Conservation (phyloP, 2,329 filamentous ascomycete species). For the Nannizziopsis arthrosporioides region DNA sequence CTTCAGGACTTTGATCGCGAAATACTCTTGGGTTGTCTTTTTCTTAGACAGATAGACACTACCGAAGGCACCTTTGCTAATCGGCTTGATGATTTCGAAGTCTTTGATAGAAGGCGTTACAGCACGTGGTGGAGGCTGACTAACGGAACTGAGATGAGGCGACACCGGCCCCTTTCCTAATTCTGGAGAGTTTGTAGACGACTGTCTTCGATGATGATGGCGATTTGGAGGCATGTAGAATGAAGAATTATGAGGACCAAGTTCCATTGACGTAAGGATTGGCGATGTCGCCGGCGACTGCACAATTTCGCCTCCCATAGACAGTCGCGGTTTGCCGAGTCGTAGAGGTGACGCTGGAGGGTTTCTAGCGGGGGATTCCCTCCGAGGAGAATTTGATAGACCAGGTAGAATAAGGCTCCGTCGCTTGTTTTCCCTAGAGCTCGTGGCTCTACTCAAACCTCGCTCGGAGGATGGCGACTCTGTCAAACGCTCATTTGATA, state of each 20-base stretch:
- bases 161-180: slow-evolving; percentile 60
- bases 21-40: slow-evolving; percentile 96
- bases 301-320: slow-evolving; percentile 42
- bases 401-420: slow-evolving; percentile 75
- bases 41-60: slow-evolving; percentile 98
- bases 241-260: slow-evolving; percentile 32
- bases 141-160: slow-evolving; percentile 64
- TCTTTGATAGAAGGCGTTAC: slow-evolving; percentile 96
- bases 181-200: slow-evolving; percentile 73
- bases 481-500: slow-evolving; percentile 59
- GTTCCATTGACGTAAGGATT: slow-evolving; percentile 70
- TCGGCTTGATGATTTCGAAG: slow-evolving; percentile 98
- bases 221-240: slow-evolving; percentile 44
- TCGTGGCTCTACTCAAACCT: slow-evolving; percentile 62
- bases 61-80: slow-evolving; percentile 96
- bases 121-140: slow-evolving; percentile 73
- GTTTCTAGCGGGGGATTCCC: slow-evolving; percentile 74
- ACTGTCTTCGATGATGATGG: slow-evolving; percentile 74
- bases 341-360: slow-evolving; percentile 79
- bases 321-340: slow-evolving; percentile 67
- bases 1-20: slow-evolving; percentile 94
- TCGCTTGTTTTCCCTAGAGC: slow-evolving; percentile 71
- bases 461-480: slow-evolving; percentile 88
- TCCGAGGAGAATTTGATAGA: slow-evolving; percentile 61
- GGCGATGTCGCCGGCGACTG: slow-evolving; percentile 84